Conservation (phyloP, 2,329 filamentous ascomycete genomes). For the Myriosclerotinia duriaeana region DNA sequence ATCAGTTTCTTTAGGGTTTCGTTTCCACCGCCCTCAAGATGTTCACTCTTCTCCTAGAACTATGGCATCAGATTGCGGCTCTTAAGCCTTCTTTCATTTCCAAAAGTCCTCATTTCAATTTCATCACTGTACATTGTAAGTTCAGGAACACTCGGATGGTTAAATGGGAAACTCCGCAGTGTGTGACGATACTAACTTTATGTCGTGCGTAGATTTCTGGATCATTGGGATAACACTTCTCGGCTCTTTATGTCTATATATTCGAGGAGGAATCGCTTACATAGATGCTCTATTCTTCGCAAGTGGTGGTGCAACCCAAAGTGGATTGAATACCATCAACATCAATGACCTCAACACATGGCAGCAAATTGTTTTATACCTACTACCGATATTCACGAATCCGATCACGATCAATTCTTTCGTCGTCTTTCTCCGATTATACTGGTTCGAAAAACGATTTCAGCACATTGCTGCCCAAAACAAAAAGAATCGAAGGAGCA, state of each 20-base stretch:
- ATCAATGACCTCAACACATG: constrained; percentile 67
- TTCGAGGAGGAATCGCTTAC: constrained; percentile 63
- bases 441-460: constrained; percentile 98
- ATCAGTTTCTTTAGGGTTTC: background rate
- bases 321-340: constrained; percentile 81
- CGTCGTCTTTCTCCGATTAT: constrained; percentile 88
- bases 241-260: constrained; percentile 75
- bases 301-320: constrained; percentile 85
- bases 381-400: constrained; percentile 71
- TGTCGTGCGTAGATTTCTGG: constrained; percentile 62
- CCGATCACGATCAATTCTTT: constrained; percentile 82
- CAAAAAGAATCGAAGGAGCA: constrained; percentile 61
- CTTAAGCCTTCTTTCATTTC: constrained; percentile 58
- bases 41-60: constrained; percentile 32
- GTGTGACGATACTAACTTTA: constrained; percentile 8
- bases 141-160: constrained; percentile 27
- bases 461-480: constrained; percentile 78
- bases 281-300: constrained; percentile 88
- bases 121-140: constrained; percentile 77
- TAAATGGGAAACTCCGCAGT: background rate
- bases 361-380: constrained; percentile 71
- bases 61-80: constrained; percentile 48
- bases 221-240: constrained; percentile 72
- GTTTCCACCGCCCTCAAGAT: constrained; percentile 26
- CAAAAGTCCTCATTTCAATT: constrained; percentile 71